Base-by-base conservation (phyloP, 176 grass and related monocot species). In the Alopecurus myosuroides region DNA sequence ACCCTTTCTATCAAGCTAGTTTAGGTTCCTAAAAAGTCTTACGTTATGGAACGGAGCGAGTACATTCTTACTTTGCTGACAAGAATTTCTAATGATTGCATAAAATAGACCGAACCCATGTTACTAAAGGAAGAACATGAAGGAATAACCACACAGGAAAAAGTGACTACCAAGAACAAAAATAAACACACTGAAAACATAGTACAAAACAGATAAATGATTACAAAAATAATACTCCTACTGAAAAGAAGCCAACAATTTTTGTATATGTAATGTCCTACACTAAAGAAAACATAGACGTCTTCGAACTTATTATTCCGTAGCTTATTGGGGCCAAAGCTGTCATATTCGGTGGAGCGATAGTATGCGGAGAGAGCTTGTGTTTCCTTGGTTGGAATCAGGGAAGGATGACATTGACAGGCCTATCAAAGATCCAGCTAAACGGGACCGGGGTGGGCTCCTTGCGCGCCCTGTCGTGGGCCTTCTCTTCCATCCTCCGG, bases 391-490 rank as follows among this genome's bases (percentile, higher is more conserved):
- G 57, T 62, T 63, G 0, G 19, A 46, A 69, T 82, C 50, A 87
- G 15, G 62, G 82, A 2, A 87, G 45, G 0, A 84, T 6, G 20
- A 88, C 76, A 5, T 22, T 74, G 67, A 84, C 67, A 3, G 76
- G 25, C 72, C 88, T 76, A 69, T 92, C 95, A 33, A 98, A 98
- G 57, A 98, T 81, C 92, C 95, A 98, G 74, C 87, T 98, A 25
- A 98, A 90, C 57, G 79, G 79, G 3, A 89, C 30, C 3, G 25
- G 0, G 0, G 34, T 84, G 15, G 87, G 56, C 67, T 45, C 26
- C 23, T 68, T 89, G 8, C 26, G 69, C 39, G 34, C 81, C 70
- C 91, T 88, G 0, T 86, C 90, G 4, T 90, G 92, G 9, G 84
- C 77, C 81, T 88, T 77, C 88, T 94, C 90, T 56, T 89, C 84